These are phyloP conservation scores for Suillus sp. DNA, from an alignment of 768 basidiomycete genomes.

Conservation along the genomic window DNA sequence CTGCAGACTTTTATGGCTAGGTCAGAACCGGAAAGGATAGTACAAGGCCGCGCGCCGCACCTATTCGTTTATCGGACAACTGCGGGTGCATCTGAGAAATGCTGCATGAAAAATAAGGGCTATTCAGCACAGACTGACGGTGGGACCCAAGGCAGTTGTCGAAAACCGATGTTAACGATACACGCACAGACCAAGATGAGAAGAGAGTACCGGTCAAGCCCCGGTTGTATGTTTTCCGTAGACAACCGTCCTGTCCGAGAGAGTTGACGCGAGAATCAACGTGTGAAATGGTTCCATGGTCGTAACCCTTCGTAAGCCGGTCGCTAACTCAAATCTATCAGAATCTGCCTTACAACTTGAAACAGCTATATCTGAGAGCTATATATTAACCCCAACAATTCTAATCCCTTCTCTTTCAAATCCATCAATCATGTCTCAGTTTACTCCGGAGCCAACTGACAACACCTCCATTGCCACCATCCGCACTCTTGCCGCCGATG, in stretches of 20 bases:
- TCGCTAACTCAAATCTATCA: not conserved
- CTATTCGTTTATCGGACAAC: slow-evolving; percentile 64
- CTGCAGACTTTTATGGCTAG: slow-evolving; percentile 55
- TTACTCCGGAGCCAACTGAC: slow-evolving; percentile 46
- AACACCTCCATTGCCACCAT: slow-evolving; percentile 68
- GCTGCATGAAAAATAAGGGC: slow-evolving; percentile 10
- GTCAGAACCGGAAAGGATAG: slow-evolving; percentile 12
- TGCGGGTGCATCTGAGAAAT: slow-evolving; percentile 65
- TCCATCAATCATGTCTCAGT: slow-evolving; percentile 40
- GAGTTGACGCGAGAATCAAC: slow-evolving; percentile 8
- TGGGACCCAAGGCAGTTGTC: slow-evolving; percentile 10
- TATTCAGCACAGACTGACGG: slow-evolving; percentile 6
- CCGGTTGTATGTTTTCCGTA: slow-evolving; percentile 10
- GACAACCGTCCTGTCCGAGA: slow-evolving; percentile 8
- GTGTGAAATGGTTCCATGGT: slow-evolving; percentile 21
- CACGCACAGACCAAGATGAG: slow-evolving; percentile 26
- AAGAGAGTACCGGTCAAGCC: slow-evolving; percentile 9
- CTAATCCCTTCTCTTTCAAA: slow-evolving; percentile 17
- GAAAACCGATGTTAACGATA: slow-evolving; percentile 1
- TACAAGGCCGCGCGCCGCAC: slow-evolving; percentile 32
- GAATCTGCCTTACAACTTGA: not conserved
- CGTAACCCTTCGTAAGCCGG: slow-evolving; percentile 10
- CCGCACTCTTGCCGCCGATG: slow-evolving; percentile 74
- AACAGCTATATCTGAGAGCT: not conserved
- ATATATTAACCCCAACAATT: slow-evolving; percentile 13